Conservation (phyloP, 352 stramenopile genomes). For the Globisporangium spiculum region DNA sequence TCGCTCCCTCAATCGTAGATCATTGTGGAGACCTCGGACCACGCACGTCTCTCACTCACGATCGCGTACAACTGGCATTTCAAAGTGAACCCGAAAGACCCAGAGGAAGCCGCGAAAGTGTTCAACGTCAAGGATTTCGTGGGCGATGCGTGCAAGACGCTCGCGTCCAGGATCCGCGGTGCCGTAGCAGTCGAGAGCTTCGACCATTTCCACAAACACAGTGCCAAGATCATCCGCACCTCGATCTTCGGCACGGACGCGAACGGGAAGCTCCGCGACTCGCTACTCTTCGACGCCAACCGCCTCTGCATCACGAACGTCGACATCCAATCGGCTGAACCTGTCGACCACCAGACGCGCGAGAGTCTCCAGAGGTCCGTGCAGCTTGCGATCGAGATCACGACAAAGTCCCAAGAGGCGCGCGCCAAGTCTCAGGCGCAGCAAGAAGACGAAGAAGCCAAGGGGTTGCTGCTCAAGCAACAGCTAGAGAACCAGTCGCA, state of each 20-base stretch:
- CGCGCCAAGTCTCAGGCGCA: conserved; percentile 73
- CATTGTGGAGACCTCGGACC: conserved; percentile 80
- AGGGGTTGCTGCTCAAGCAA: conserved; percentile 65
- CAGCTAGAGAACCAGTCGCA: conserved; percentile 78
- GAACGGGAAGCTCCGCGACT: conserved; percentile 44
- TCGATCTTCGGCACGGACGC: conserved; percentile 75
- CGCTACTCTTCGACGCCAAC: conserved; percentile 69
- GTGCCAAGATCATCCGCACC: conserved; percentile 73
- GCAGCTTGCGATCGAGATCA: conserved; percentile 84
- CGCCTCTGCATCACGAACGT: conserved; percentile 82
- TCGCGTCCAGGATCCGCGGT: conserved; percentile 72
- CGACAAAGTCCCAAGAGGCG: conserved; percentile 78
- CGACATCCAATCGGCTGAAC: conserved; percentile 77
- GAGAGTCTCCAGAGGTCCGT: conserved; percentile 81
- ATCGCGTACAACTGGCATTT: conserved; percentile 88
- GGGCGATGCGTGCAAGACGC: conserved; percentile 76
- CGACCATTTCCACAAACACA: conserved; percentile 85
- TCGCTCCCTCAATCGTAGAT: conserved; percentile 26
- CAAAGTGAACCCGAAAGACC: conserved; percentile 48
- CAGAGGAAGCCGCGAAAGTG: conserved; percentile 57
- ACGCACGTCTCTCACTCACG: conserved; percentile 67
- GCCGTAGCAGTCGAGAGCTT: conserved; percentile 72
- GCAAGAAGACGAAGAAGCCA: conserved; percentile 81
- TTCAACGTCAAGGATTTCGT: conserved; percentile 85
- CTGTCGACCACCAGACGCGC: conserved; percentile 66